These are phyloP conservation scores for Mycena galericulata DNA, from an alignment of 768 basidiomycete genomes.

Conservation along the genomic window DNA sequence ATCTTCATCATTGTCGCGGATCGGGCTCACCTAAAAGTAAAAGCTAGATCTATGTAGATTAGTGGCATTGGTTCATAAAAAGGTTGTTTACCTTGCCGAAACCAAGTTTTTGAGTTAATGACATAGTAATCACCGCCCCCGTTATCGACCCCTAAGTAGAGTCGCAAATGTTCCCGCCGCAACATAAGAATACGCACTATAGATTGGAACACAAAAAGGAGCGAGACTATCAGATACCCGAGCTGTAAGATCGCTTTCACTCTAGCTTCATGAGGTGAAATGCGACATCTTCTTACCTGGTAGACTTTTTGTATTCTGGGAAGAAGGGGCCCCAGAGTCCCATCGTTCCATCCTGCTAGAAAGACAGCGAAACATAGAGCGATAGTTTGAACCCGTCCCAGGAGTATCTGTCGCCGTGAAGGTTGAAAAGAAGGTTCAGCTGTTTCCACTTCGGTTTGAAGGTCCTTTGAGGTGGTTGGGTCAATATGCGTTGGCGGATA, in stretches of 20 bases:
- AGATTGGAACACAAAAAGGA: constrained; percentile 57
- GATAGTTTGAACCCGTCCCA: constrained; percentile 17
- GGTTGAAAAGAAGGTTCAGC: not conserved
- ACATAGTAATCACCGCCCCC: constrained; percentile 62
- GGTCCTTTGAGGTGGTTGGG: not conserved
- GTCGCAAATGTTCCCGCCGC: not conserved
- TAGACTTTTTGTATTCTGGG: constrained; percentile 36
- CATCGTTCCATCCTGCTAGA: constrained; percentile 33
- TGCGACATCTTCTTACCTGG: constrained; percentile 8
- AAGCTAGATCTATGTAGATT: constrained; percentile 23
- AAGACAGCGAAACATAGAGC: constrained; percentile 29
- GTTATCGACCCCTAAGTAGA: constrained; percentile 58
- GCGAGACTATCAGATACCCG: constrained; percentile 61
- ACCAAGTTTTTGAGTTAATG: constrained; percentile 57
- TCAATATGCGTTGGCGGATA: no score
- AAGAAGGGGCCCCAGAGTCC: constrained; percentile 30
- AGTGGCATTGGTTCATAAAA: not conserved
- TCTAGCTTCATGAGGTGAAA: not conserved
- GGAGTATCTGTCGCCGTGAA: constrained; percentile 12
- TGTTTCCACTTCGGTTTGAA: not conserved
- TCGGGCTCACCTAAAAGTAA: constrained; percentile 25
- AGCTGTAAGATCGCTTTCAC: constrained; percentile 43
- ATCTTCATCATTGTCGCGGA: not conserved
- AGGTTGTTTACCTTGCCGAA: constrained; percentile 56
- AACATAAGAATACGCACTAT: constrained; percentile 38